Base-by-base conservation (phyloP, 2,329 filamentous ascomycete species). In the Stagonosporopsis cucurbitacearum region DNA sequence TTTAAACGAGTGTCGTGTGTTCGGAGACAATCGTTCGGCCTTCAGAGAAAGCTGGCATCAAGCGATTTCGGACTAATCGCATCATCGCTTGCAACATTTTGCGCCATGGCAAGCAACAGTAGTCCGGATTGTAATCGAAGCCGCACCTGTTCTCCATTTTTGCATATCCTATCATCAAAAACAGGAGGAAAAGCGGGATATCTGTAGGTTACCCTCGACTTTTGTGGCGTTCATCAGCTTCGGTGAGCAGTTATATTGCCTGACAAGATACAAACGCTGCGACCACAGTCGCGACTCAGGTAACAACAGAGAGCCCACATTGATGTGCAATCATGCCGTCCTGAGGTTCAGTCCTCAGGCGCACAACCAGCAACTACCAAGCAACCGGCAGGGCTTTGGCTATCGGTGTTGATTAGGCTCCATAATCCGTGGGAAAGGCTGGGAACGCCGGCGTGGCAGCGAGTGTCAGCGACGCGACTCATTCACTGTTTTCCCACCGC, bases 21-120 rank as follows among this genome's bases (percentile, higher is more conserved):
- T 9, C 33, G 12, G 19, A 45, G 37, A 25, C n/a, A 17, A 20
- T 15, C 26, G 8, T 2, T 19, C 30, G n/a, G 26, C 33, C 15
- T 25, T 20, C 22, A 17, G 19, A 15, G 12, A 17, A 36, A 39
- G 33, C 30, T 41, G 23, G 11, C 11, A 12, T 46, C 49, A 35
- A 26, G n/a, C n/a, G 13, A 23, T 23, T 50, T 50, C 46, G 40
- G 46, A 55, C 40, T 46, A 50, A 55, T 55, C 45, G 45, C 13
- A 28, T 19, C 4, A 32, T 41, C 22, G 19, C 20, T 26, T n/a
- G 12, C 17, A 36, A 7, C 4, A 32, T 9, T 25, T 15, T 32
- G 47, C 15, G 50, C 46, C 42, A 47, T 6, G 28, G 26, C 28
- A 15, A 30, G 26, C 28, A 15, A 30, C 5, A 19, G 25, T 32